phyloP scores from a whole-genome alignment of 1,284 basidiomycete genomes.

The Cryptococcus sp. region DNA sequence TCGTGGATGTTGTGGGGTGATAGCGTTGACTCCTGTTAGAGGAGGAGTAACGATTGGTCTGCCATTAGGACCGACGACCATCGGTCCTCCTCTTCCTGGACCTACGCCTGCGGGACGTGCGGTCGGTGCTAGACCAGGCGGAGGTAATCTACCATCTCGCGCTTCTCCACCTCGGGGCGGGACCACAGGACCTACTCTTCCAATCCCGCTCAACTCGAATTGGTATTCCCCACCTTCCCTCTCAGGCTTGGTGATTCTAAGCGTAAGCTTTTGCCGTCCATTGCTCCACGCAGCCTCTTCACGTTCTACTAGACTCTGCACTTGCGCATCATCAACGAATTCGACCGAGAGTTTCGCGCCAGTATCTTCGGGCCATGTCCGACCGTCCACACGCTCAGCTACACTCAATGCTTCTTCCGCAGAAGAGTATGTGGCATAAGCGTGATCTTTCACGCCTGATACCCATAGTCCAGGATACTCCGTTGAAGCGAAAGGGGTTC shows the following conservation, averaged over 20 bases:
- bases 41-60: slow-evolving; percentile 10
- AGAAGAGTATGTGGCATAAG: slow-evolving; percentile 39
- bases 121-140: slow-evolving; percentile 2
- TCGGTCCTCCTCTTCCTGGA: not conserved
- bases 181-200: slow-evolving; percentile 13
- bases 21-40: slow-evolving; percentile 20
- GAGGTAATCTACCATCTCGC: slow-evolving; percentile 2
- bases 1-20: not conserved
- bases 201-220: slow-evolving; percentile 26
- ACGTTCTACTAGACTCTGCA: slow-evolving; percentile 31
- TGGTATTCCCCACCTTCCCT: slow-evolving; percentile 15
- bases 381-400: slow-evolving; percentile 30
- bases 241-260: slow-evolving; percentile 23
- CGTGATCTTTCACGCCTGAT: slow-evolving; percentile 48
- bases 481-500: slow-evolving; percentile 29
- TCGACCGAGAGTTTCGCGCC: slow-evolving; percentile 39
- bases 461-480: slow-evolving; percentile 48
- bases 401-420: slow-evolving; percentile 25
- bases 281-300: slow-evolving; percentile 51
- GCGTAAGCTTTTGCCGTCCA: slow-evolving; percentile 41
- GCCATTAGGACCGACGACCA: not conserved
- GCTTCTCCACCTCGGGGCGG: slow-evolving; percentile 2
- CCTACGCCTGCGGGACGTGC: not conserved
- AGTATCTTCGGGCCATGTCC: slow-evolving; percentile 38
- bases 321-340: slow-evolving; percentile 42